A percentile compares a stretch with the other conserved stretches of the same genome.
Evolutionary conservation across 2,329 filamentous ascomycete genomes (phyloP).

Genomic region (Diaporthe citriasiana): DNA sequence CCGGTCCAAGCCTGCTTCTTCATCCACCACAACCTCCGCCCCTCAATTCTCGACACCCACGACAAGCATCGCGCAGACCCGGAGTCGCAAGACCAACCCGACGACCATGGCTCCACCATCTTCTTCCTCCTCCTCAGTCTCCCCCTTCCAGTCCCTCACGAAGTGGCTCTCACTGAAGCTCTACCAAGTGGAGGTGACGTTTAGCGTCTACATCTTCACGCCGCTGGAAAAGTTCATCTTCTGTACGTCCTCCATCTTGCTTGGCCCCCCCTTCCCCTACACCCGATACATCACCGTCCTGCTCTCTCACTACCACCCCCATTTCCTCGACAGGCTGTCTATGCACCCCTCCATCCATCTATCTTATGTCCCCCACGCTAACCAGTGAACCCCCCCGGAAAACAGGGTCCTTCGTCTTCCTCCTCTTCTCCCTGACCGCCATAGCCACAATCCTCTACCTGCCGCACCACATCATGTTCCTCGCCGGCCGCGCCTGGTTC

Average conservation of each 20-base stretch:
- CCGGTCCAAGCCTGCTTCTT: background rate
- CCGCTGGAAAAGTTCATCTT: constrained; percentile 97
- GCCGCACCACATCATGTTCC: constrained; percentile 87
- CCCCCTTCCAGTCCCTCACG: constrained; percentile 67
- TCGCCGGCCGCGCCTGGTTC: constrained; percentile 90
- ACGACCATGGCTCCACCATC: constrained; percentile 55
- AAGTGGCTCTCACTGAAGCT: constrained; percentile 95
- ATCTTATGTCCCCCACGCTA: background rate
- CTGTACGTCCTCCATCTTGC: constrained; percentile 72
- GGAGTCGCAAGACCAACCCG: background rate
- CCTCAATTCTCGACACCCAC: background rate
- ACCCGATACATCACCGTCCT: background rate
- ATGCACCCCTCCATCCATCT: background rate
- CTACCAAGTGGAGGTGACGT: constrained; percentile 98
- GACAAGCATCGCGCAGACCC: background rate
- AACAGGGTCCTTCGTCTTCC: constrained; percentile 90
- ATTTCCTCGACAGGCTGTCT: background rate
- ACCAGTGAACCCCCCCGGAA: background rate
- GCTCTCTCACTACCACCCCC: constrained; percentile 10
- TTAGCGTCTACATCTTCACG: constrained; percentile 97
- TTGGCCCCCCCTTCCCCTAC: background rate
- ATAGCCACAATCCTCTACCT: constrained; percentile 94
- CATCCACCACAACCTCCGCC: background rate
- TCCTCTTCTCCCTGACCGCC: constrained; percentile 86
- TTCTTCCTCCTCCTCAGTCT: constrained; percentile 41